Base-by-base conservation (phyloP, 2,329 filamentous ascomycete genomes). In the Helminthosporium solani region DNA sequence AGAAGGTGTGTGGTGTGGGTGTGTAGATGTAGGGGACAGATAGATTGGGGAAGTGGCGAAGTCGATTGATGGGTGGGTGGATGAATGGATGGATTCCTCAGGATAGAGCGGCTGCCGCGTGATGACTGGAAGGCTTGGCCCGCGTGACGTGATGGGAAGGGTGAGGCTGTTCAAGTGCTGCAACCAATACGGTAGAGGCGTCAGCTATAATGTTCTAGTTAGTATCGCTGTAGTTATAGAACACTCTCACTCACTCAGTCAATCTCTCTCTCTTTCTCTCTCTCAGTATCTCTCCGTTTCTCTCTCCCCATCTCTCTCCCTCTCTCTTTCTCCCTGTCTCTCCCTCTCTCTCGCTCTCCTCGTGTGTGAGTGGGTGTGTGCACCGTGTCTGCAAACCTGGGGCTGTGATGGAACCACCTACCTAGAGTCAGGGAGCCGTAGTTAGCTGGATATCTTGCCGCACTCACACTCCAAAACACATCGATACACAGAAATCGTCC, bases 131-230 rank as follows among this genome's bases (percentile, higher is more conserved):
- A 23, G 40, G 2, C 33, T 46, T 39, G 46, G 36, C 40, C 42
- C 39, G 47, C 40, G 40, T 51, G 47, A 47, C 43, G 47, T 48
- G 46, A 47, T 43, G 40, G 28, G 12, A 12, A 12, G 12, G n/a
- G n/a, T n/a, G n/a, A n/a, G n/a, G n/a, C n/a, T n/a, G 6, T 25
- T 25, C 6, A 25, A 25, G 23, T 25, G 23, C 23, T 25, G 23
- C 23, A 25, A 25, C 9, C 23, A 25, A 25, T 9, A 25, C 9
- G 9, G 23, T 25, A 9, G 9, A 9, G 23, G 5, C 23, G 23
- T 25, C 23, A 25, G 6, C 23, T 25, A 25, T 6, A 5, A 6
- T 9, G 5, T 25, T 6, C 31, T 33, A 18, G 27, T n/a, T 30
- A 30, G 27, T n/a, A 8, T 8, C 27, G 8, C 8, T n/a, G 8